phyloP scores from a whole-genome alignment of 805 yeast species.

The Naumovozyma castellii region DNA sequence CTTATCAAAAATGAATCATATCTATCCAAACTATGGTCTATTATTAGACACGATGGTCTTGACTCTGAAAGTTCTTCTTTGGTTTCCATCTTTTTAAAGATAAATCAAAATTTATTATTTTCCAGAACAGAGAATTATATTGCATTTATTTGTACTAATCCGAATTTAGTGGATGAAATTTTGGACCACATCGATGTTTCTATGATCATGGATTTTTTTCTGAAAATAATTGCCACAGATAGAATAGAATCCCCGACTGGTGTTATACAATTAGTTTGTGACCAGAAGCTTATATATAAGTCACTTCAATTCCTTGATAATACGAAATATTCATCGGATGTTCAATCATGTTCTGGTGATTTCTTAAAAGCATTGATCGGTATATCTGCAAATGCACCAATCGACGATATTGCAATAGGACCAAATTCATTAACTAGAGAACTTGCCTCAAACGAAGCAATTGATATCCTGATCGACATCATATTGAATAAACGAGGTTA shows the following conservation, averaged over 20 bases:
- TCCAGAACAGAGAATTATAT: slow-evolving; percentile 43
- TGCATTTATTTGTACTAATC: slow-evolving; percentile 12
- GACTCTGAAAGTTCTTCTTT: slow-evolving; percentile 59
- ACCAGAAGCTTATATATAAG: slow-evolving; percentile 62
- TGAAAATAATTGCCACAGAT: slow-evolving; percentile 83
- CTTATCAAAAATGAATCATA: slow-evolving; percentile 61
- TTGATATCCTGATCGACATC: slow-evolving; percentile 53
- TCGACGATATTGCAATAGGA: slow-evolving; percentile 70
- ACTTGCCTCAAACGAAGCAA: slow-evolving; percentile 59
- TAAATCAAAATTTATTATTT: slow-evolving; percentile 75
- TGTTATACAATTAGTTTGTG: slow-evolving; percentile 60
- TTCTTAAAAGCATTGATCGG: slow-evolving; percentile 85
- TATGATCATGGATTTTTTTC: slow-evolving; percentile 77
- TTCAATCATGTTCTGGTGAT: slow-evolving; percentile 87
- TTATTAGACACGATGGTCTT: slow-evolving; percentile 45
- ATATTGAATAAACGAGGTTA: slow-evolving; percentile 63
- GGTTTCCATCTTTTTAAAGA: slow-evolving; percentile 74
- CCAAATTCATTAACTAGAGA: slow-evolving; percentile 86
- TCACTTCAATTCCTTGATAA: slow-evolving; percentile 52
- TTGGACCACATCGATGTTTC: slow-evolving; percentile 73
- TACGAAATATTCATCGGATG: slow-evolving; percentile 47
- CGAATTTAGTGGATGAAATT: slow-evolving; percentile 41
- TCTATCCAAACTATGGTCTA: slow-evolving; percentile 64
- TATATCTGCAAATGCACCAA: slow-evolving; percentile 81
- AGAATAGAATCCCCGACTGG: slow-evolving; percentile 82